These are phyloP conservation scores for Posidonia australis DNA, from an alignment of 106 monocot species.

Conservation along the genomic window DNA sequence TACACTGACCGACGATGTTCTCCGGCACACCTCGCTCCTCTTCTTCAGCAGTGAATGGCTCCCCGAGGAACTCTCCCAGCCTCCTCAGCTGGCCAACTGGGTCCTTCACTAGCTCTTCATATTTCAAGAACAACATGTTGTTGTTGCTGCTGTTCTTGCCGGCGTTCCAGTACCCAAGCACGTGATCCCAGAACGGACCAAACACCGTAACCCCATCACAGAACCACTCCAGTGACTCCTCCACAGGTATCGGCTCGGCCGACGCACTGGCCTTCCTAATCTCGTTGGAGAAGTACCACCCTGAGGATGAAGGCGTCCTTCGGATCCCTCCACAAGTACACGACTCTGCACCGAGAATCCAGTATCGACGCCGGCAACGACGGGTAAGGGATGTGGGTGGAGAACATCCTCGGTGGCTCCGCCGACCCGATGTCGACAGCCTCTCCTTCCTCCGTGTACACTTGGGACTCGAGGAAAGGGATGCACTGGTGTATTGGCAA, in stretches of 20 bases:
- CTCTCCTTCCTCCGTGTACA: not conserved
- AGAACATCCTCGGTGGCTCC: slow-evolving; percentile 9
- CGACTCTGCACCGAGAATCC: not conserved
- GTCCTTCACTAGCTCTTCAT: slow-evolving; percentile 15
- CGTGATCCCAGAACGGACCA: slow-evolving; percentile 21
- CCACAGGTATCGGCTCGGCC: not conserved
- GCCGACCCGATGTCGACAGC: not conserved
- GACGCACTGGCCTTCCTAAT: not conserved
- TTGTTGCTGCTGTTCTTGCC: not conserved
- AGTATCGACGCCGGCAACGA: not conserved
- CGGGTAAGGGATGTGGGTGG: slow-evolving; percentile 13
- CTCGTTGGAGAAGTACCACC: not conserved
- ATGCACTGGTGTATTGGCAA: not conserved
- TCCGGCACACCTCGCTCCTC: slow-evolving; percentile 10
- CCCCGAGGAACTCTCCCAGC: slow-evolving; percentile 13
- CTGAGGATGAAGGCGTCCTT: slow-evolving; percentile 16
- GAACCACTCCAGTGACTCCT: not conserved
- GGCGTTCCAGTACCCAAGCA: slow-evolving; percentile 14
- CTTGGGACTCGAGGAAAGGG: not conserved
- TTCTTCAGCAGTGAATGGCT: slow-evolving; percentile 12
- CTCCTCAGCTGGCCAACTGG: not conserved
- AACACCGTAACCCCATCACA: not conserved
- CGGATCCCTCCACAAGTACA: slow-evolving; percentile 16
- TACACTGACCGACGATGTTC: slow-evolving; percentile 12
- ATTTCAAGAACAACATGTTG: slow-evolving; percentile 16